Conservation (phyloP, 345 rosid genomes). For the Reutealis trisperma region DNA sequence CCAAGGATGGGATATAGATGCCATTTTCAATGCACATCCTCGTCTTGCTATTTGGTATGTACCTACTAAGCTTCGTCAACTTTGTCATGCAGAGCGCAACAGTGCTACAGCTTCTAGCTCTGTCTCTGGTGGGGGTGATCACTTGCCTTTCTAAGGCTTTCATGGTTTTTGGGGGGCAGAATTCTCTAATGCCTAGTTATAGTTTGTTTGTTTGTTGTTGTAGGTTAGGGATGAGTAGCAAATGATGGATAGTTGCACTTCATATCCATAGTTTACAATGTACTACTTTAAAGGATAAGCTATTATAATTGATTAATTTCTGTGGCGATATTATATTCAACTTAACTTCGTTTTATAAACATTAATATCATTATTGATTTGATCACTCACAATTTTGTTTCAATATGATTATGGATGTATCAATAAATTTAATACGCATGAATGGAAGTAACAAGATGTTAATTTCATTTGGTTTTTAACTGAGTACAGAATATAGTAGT, state of each 20-base stretch:
- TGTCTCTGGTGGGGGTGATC: conserved; percentile 37
- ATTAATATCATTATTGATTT: too few species aligned
- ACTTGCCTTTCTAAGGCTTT: conserved; percentile 29
- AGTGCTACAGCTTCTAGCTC: conserved; percentile 48
- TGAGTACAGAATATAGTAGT: too few species aligned
- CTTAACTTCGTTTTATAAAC: background rate
- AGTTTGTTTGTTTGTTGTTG: background rate
- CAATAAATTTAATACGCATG: too few species aligned
- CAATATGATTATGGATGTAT: too few species aligned
- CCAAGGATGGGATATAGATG: conserved; percentile 96
- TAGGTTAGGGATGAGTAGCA: background rate
- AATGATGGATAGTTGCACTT: background rate
- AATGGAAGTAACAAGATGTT: too few species aligned
- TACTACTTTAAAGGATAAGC: background rate
- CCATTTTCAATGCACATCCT: conserved; percentile 82
- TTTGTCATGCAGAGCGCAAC: conserved; percentile 79
- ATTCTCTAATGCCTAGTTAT: background rate
- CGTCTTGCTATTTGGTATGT: conserved; percentile 96
- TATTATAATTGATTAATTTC: background rate
- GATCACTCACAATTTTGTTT: too few species aligned
- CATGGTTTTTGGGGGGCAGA: too few species aligned
- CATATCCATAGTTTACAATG: background rate
- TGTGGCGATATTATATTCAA: background rate
- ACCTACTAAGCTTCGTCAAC: conserved; percentile 94
- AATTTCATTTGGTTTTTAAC: too few species aligned